Percentiles rank a stretch among this genome's conserved stretches.
These are phyloP conservation scores for Biancaea sappan DNA, from an alignment of 306 rosid species.

Conservation along the genomic window DNA sequence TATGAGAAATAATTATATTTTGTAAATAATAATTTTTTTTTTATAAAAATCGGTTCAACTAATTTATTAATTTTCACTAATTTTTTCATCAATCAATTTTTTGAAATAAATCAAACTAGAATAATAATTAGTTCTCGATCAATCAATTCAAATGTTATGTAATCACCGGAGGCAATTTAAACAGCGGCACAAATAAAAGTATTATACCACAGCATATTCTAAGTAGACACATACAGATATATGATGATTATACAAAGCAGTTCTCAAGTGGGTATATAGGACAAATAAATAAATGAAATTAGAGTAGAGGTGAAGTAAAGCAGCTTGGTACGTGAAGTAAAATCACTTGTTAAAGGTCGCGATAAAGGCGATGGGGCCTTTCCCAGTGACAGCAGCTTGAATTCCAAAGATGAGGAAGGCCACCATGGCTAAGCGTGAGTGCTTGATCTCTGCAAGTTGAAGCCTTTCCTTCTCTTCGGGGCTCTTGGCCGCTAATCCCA, in stretches of 20 bases:
- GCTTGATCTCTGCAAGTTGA: conserved; percentile 85
- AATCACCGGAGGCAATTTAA: too few species aligned
- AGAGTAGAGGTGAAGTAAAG: background rate
- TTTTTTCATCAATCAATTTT: too few species aligned
- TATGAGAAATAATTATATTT: too few species aligned
- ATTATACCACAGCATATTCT: conserved; percentile 26
- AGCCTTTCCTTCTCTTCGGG: conserved; percentile 71
- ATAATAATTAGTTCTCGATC: too few species aligned
- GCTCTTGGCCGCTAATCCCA: conserved; percentile 59
- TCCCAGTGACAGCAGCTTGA: conserved; percentile 78
- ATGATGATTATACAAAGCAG: conserved; percentile 16
- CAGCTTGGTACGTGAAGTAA: background rate
- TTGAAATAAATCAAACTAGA: too few species aligned
- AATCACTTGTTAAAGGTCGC: conserved; percentile 73
- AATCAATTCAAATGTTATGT: too few species aligned
- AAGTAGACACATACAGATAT: background rate
- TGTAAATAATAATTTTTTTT: too few species aligned
- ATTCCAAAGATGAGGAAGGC: conserved; percentile 75
- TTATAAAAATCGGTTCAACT: too few species aligned
- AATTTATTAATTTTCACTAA: too few species aligned
- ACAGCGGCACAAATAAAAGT: too few species aligned
- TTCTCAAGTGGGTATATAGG: background rate
- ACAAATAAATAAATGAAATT: conserved; percentile 8
- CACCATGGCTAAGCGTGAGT: conserved; percentile 75
- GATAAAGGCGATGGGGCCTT: conserved; percentile 70